A percentile compares a stretch with the other conserved stretches of the same genome.
Evolutionary conservation across 2,329 filamentous ascomycete species (phyloP).

Genomic region (Colletotrichum orbiculare): DNA sequence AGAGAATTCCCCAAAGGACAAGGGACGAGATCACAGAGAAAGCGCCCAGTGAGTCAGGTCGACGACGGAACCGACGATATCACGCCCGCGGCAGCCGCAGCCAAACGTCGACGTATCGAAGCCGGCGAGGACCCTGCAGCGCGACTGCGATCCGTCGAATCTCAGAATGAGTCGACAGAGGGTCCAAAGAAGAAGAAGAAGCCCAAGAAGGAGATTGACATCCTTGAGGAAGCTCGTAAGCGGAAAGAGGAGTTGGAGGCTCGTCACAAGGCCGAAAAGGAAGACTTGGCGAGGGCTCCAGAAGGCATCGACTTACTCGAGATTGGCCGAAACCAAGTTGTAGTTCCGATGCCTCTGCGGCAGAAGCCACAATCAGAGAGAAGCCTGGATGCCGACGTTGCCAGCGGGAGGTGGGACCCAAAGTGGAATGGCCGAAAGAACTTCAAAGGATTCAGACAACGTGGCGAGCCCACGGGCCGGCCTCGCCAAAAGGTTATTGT

Average conservation of each 20-base stretch:
- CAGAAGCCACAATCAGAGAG: conserved; percentile 42
- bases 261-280: conserved; percentile 63
- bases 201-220: conserved; percentile 70
- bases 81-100: conserved; percentile 78
- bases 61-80: conserved; percentile 76
- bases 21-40: conserved; percentile 50
- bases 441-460: conserved; percentile 86
- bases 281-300: conserved; percentile 61
- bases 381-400: conserved; percentile 63
- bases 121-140: conserved; percentile 61
- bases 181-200: conserved; percentile 45
- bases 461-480: conserved; percentile 61
- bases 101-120: conserved; percentile 81
- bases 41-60: conserved; percentile 56
- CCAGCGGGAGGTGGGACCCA: conserved; percentile 79
- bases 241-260: conserved; percentile 75
- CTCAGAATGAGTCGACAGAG: conserved; percentile 40
- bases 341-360: conserved; percentile 80
- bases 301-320: conserved; percentile 78
- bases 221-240: conserved; percentile 73
- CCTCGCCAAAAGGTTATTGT: conserved; percentile 70
- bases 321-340: conserved; percentile 78
- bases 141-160: conserved; percentile 41
- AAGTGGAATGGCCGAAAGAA: conserved; percentile 95
- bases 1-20: conserved; percentile 39